Evolutionary conservation across 805 yeast genomes (phyloP).

Genomic region (Barnettozyma populi): DNA sequence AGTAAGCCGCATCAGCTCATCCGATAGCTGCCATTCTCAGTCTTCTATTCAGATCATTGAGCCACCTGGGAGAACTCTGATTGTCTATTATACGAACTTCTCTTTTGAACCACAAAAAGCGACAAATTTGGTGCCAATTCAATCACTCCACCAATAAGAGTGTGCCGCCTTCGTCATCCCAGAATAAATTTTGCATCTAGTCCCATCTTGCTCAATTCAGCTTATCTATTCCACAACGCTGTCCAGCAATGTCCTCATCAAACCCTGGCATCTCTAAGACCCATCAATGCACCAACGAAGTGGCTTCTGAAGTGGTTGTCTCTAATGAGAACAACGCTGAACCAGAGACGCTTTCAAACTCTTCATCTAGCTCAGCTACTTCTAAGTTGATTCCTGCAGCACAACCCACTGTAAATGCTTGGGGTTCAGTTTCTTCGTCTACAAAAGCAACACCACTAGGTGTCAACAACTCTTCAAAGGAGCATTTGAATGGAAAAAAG

Average conservation of each 20-base stretch:
- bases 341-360: not conserved
- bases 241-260: not conserved
- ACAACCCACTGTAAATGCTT: constrained; percentile 23
- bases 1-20: not conserved
- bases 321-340: constrained; percentile 4
- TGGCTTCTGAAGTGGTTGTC: not conserved
- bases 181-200: not conserved
- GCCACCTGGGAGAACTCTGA: not conserved
- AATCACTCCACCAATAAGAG: no score
- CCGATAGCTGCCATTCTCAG: not conserved
- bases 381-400: constrained; percentile 26
- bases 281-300: not conserved
- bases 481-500: not conserved
- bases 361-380: constrained; percentile 11
- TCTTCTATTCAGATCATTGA: not conserved
- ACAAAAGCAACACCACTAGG: constrained; percentile 1
- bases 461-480: not conserved
- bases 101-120: not conserved
- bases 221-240: no score
- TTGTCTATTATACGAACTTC: not conserved
- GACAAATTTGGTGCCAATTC: not conserved
- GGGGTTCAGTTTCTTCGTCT: constrained; percentile 17
- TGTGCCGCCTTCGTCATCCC: not conserved
- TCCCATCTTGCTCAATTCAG: not conserved
- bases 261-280: not conserved